phyloP scores from a whole-genome alignment of 164 flowering plant genomes.

The Berberis thunbergii region DNA sequence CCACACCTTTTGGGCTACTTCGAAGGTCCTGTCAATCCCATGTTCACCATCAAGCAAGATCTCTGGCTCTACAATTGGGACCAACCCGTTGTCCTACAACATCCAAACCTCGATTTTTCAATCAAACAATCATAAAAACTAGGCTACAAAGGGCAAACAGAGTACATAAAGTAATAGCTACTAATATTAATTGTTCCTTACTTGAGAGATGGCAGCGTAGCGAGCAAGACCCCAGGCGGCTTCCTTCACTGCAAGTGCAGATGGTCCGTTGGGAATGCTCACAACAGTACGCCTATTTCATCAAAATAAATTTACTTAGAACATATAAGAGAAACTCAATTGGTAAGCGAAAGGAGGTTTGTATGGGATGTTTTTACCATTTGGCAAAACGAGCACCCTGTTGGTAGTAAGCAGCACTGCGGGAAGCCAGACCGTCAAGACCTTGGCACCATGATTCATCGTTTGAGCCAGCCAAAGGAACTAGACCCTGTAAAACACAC shows the following conservation, averaged over 20 bases:
- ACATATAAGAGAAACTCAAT: neutral
- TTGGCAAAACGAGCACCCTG: slow-evolving; percentile 94
- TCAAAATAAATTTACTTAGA: neutral
- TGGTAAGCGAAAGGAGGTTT: too few relatives aligned
- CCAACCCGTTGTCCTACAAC: slow-evolving; percentile 69
- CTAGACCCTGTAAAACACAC: slow-evolving; percentile 49
- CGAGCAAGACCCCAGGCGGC: slow-evolving; percentile 95
- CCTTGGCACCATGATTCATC: slow-evolving; percentile 97
- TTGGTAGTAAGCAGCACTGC: slow-evolving; percentile 86
- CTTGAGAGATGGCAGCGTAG: slow-evolving; percentile 78
- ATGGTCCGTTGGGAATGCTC: slow-evolving; percentile 91
- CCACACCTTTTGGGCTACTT: slow-evolving; percentile 82
- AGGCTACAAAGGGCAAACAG: neutral
- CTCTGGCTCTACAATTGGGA: slow-evolving; percentile 88
- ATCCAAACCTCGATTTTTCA: neutral
- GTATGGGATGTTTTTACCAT: slow-evolving; percentile 36
- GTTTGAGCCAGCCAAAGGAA: slow-evolving; percentile 77
- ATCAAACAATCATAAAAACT: neutral
- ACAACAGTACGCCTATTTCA: slow-evolving; percentile 73
- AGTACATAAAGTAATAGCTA: neutral
- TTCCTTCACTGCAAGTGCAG: slow-evolving; percentile 82
- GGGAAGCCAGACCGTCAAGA: slow-evolving; percentile 88
- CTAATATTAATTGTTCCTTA: slow-evolving; percentile 13
- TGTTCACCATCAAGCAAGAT: slow-evolving; percentile 87
- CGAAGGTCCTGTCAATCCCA: slow-evolving; percentile 79